These are phyloP conservation scores for Clathrospora elynae DNA, from an alignment of 2,329 filamentous ascomycete species.

Conservation along the genomic window DNA sequence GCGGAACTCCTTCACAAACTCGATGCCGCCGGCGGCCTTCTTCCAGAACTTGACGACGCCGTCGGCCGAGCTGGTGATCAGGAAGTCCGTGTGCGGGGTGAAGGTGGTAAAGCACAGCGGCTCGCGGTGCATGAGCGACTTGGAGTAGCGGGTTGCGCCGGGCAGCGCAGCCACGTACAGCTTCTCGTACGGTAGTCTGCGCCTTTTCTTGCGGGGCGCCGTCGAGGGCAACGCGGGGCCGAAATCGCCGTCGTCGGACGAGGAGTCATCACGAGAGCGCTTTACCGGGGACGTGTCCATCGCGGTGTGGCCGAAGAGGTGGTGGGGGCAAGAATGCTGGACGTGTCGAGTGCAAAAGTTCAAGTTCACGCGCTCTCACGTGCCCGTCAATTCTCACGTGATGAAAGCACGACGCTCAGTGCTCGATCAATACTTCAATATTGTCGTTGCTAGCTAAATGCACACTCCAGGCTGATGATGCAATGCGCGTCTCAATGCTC, in stretches of 20 bases:
- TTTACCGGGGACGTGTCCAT: slow-evolving; percentile 19
- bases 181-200: slow-evolving; percentile 91
- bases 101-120: slow-evolving; percentile 86
- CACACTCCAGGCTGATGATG: no score
- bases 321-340: neutral
- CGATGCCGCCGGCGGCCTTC: slow-evolving; percentile 85
- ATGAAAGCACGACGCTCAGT: no score
- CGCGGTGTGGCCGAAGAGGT: no score
- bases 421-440: no score
- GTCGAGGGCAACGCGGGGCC: slow-evolving; percentile 86
- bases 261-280: slow-evolving; percentile 57
- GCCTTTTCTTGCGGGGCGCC: slow-evolving; percentile 83
- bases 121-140: slow-evolving; percentile 98
- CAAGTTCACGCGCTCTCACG: neutral
- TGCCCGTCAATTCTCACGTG: no score
- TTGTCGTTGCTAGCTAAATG: no score
- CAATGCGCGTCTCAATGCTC: no score
- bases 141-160: slow-evolving; percentile 78
- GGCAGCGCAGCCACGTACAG: slow-evolving; percentile 91
- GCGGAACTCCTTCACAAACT: slow-evolving; percentile 98
- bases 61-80: slow-evolving; percentile 91
- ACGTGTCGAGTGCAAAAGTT: slow-evolving; percentile 1
- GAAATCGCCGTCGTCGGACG: slow-evolving; percentile 79
- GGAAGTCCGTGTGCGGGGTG: slow-evolving; percentile 89
- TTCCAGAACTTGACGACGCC: slow-evolving; percentile 99